Percentiles rank a stretch among this genome's conserved stretches.
Evolutionary conservation across 2,329 filamentous ascomycete genomes (phyloP).

Genomic region (Aspergillus sp.): DNA sequence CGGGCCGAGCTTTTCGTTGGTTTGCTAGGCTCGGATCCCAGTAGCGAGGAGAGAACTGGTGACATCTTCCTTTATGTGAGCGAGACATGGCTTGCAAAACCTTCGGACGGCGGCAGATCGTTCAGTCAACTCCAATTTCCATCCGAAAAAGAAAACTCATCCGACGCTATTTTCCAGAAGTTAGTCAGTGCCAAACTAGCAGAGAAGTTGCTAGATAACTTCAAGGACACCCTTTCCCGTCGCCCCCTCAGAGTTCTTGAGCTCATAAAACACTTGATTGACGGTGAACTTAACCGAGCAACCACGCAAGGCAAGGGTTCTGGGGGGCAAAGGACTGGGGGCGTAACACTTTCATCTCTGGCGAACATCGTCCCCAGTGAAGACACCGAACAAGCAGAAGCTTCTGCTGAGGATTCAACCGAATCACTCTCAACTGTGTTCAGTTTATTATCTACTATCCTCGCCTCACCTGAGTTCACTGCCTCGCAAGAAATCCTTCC

Average conservation of each 20-base stretch:
- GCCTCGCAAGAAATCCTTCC: constrained; percentile 24
- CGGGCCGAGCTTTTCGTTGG: constrained; percentile 34
- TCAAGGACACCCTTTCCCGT: constrained; percentile 39
- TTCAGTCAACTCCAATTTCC: constrained; percentile 8
- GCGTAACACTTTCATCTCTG: constrained; percentile 31
- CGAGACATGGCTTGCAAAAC: constrained; percentile 35
- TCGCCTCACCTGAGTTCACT: constrained; percentile 37
- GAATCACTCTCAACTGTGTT: constrained; percentile 38
- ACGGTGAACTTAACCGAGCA: constrained; percentile 26
- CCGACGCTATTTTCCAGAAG: constrained; percentile 27
- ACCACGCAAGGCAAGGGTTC: constrained; percentile 3
- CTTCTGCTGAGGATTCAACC: constrained; percentile 18
- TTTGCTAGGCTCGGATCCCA: constrained; percentile 34
- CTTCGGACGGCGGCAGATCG: constrained; percentile 6
- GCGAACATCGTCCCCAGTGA: constrained; percentile 27
- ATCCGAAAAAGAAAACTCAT: constrained; percentile 14
- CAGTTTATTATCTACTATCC: constrained; percentile 38
- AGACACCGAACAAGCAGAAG: constrained; percentile 7
- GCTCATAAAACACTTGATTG: constrained; percentile 38
- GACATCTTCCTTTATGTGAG: constrained; percentile 41
- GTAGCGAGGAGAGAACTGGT: constrained; percentile 34
- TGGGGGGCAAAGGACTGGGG: constrained; percentile 6
- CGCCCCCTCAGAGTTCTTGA: constrained; percentile 35
- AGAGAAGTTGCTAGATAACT: constrained; percentile 37
- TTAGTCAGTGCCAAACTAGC: constrained; percentile 38